phyloP scores from a whole-genome alignment of 768 basidiomycete species.

The Phlegmacium glaucopus region DNA sequence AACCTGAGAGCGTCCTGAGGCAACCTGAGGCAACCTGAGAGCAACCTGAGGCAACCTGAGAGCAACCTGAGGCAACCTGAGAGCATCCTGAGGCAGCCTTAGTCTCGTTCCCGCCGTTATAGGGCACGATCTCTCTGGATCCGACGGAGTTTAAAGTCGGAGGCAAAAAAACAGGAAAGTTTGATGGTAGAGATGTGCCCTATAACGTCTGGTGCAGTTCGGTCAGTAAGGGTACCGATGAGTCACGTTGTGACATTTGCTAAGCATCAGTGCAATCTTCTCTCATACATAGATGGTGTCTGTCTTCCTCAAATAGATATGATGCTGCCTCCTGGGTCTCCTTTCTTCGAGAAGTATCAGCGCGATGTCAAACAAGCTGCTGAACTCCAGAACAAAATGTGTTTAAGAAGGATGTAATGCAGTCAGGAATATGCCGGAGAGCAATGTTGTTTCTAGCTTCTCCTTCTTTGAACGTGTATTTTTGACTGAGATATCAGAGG shows the following conservation, averaged over 20 bases:
- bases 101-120: no score
- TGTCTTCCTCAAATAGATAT: background rate
- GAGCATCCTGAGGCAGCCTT: no score
- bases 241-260: background rate
- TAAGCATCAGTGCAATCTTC: background rate
- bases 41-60: no score
- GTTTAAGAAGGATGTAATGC: background rate
- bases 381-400: background rate
- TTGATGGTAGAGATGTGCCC: background rate
- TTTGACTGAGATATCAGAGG: no score
- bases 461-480: no score
- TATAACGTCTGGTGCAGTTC: background rate
- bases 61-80: no score
- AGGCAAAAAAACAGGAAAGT: background rate
- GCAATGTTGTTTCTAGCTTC: no score
- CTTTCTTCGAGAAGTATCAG: background rate
- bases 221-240: no score
- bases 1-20: no score
- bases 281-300: background rate
- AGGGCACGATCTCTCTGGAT: no score
- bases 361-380: background rate
- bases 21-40: no score
- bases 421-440: no score
- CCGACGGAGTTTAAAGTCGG: slow-evolving; percentile 1
- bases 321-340: background rate